Conservation (phyloP, 768 basidiomycete genomes). For the Hirschioporus abietinus region DNA sequence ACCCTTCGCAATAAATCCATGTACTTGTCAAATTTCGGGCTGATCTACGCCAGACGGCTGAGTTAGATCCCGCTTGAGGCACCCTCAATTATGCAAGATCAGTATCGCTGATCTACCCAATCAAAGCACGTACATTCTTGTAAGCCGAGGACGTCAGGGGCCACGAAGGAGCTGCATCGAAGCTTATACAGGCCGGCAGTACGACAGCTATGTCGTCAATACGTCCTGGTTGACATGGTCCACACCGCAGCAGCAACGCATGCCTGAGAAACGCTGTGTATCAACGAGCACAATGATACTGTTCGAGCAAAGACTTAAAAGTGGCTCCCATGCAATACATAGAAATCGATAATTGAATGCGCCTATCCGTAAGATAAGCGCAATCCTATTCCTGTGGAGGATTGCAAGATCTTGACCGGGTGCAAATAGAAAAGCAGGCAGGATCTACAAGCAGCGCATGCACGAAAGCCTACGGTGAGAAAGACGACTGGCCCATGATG, state of each 20-base stretch:
- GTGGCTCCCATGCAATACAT: conserved; percentile 1
- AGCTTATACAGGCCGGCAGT: neutral
- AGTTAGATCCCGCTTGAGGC: neutral
- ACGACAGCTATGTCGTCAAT: neutral
- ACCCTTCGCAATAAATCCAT: no score
- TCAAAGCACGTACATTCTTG: neutral
- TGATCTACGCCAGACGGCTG: neutral
- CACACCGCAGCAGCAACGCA: neutral
- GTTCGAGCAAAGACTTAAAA: neutral
- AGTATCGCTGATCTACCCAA: neutral
- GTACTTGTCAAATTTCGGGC: neutral
- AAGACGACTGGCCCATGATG: neutral
- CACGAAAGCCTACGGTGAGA: neutral
- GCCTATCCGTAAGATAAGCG: neutral
- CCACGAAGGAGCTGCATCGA: neutral
- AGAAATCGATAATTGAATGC: neutral
- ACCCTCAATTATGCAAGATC: neutral
- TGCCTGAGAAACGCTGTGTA: neutral
- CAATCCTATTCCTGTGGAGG: neutral
- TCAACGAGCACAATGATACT: no score
- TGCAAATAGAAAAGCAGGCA: neutral
- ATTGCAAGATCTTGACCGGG: neutral
- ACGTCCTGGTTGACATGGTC: neutral
- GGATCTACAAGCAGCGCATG: neutral
- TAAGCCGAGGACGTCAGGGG: neutral